These are phyloP conservation scores for Schizochytrium sp. DNA, from an alignment of 108 stramenopile genomes.

Conservation along the genomic window DNA sequence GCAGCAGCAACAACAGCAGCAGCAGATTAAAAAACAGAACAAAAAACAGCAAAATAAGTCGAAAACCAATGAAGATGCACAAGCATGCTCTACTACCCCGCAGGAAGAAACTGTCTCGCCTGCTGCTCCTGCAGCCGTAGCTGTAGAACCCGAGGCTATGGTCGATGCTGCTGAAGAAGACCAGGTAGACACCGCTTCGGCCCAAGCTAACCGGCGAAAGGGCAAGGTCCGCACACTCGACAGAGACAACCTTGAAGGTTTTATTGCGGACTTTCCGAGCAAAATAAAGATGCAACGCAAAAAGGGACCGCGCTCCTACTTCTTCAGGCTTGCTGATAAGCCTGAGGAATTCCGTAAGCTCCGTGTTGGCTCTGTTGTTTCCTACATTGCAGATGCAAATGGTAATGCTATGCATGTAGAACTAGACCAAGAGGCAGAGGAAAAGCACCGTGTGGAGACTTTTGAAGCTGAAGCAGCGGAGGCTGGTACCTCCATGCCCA, in stretches of 20 bases:
- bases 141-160: not conserved
- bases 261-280: constrained; percentile 32
- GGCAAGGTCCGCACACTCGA: constrained; percentile 51
- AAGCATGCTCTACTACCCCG: not conserved
- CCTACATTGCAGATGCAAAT: constrained; percentile 16
- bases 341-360: constrained; percentile 28
- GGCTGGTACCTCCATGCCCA: not conserved
- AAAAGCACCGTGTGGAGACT: not conserved
- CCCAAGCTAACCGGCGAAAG: not conserved
- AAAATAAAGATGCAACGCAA: not conserved
- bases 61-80: not conserved
- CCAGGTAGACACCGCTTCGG: not conserved
- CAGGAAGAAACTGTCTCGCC: not conserved
- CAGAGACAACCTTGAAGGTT: constrained; percentile 19
- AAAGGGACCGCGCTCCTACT: constrained; percentile 28
- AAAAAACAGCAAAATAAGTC: not conserved
- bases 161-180: not conserved
- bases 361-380: not conserved
- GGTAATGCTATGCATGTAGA: not conserved
- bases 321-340: constrained; percentile 38
- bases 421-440: not conserved
- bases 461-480: not conserved
- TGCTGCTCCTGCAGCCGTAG: not conserved
- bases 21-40: not conserved
- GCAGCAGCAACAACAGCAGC: constrained; percentile 18